Base-by-base conservation (phyloP, 163 green algal species). In the Scenedesmus sp. region DNA sequence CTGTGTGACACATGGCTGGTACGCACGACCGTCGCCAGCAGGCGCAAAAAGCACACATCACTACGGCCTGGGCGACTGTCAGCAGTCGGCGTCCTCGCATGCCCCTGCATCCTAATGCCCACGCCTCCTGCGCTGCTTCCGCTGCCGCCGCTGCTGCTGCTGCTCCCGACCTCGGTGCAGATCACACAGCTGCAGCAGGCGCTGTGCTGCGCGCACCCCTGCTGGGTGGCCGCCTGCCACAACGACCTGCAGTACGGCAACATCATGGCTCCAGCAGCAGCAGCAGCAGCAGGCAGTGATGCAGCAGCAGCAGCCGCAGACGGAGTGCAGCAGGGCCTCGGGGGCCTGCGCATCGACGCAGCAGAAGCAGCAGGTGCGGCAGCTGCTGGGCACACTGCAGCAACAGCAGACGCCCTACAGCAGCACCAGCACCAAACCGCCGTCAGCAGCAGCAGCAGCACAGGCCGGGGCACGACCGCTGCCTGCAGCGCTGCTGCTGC, bases 261-360 rank as follows among this genome's bases (percentile, higher is more conserved):
- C 37, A 88, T 33, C 26, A 88, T 81, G 72, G 72, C 59, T 61
- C 83, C n/a, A n/a, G n/a, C n/a, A n/a, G n/a, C n/a, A n/a, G n/a
- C 33, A 35, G 13, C 53, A 87, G n/a, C 81, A 86, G 46, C 81
- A 46, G 49, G n/a, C 72, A 30, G 30, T 30, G 37, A 35, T 49
- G 81, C 83, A 81, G 53, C 26, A 33, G 81, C 46, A 30, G 44
- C 43, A 85, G 43, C 16, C 15, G 78, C 18, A 85, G 79, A 20
- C 61, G n/a, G n/a, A n/a, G 20, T 42, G 44, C 35, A 44, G 40
- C 49, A 30, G 49, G n/a, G 53, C 44, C 24, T 56, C 22, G 7
- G n/a, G n/a, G n/a, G n/a, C n/a, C n/a, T n/a, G n/a, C 43, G 20
- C n/a, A 85, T n/a, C 0, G 26, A 85, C 53, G 46, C 51, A 87